Conservation (phyloP, 768 basidiomycete genomes). For the Cystofilobasidium macerans region DNA sequence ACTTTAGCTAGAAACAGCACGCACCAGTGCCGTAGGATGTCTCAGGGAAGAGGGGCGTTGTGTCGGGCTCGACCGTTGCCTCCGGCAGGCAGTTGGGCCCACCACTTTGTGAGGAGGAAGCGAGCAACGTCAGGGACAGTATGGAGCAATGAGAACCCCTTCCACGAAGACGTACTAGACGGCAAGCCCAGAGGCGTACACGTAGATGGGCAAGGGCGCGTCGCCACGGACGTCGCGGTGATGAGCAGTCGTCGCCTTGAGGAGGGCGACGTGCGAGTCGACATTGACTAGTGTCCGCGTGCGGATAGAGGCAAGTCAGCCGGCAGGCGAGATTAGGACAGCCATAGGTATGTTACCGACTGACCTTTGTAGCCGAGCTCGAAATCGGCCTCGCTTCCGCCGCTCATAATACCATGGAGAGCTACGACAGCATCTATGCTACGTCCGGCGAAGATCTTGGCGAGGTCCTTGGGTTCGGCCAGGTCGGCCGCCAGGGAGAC, state of each 20-base stretch:
- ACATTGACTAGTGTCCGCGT: constrained; percentile 33
- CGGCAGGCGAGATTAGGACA: too few species aligned
- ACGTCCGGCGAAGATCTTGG: constrained; percentile 19
- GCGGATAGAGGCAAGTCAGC: too few species aligned
- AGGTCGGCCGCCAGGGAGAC: constrained; percentile 27
- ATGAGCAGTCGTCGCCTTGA: constrained; percentile 32
- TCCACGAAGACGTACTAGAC: constrained; percentile 28
- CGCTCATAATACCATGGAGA: constrained; percentile 49
- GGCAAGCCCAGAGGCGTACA: constrained; percentile 36
- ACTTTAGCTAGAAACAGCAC: too few species aligned
- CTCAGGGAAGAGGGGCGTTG: constrained; percentile 37
- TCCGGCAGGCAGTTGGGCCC: constrained; percentile 34
- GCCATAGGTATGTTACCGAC: background rate
- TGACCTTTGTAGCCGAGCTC: constrained; percentile 42
- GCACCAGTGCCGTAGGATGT: constrained; percentile 38
- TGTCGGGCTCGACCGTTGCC: constrained; percentile 33
- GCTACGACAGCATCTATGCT: constrained; percentile 27
- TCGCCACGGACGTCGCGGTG: constrained; percentile 26
- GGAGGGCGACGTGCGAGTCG: constrained; percentile 35
- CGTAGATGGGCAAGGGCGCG: constrained; percentile 33
- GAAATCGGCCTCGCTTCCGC: constrained; percentile 53
- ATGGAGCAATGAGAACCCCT: background rate
- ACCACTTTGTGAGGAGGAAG: constrained; percentile 23
- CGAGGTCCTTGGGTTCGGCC: constrained; percentile 25
- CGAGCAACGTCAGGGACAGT: background rate